Base-by-base conservation (phyloP, 257 asterid genomes). In the Salvia rosmarinus region DNA sequence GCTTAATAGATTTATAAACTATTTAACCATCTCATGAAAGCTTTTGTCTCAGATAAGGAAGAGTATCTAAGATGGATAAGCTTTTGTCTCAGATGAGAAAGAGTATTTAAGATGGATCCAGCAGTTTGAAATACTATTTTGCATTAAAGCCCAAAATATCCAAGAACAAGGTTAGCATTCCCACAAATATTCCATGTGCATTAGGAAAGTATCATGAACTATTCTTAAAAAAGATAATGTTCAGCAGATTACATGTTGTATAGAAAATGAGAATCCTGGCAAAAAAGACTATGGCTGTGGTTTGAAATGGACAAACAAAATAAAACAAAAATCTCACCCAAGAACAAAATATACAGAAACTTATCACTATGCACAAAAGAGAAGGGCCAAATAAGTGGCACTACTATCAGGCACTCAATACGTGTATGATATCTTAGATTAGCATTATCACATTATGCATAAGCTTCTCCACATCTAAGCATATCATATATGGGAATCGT, bases 211-310 rank as follows among this genome's bases (percentile, higher is more conserved):
- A 19, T 34, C 54, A 69, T 12, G 9, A 64, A 56, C 57, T 9
- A 35, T 58, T 54, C 74, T 44, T 17, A 50, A 49, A 42, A 30
- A 32, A 9, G 70, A 28, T 17, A 39, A 28, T 39, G 46, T 46
- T 71, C 43, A 71, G 60, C 74, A 46, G 34, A 71, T 9, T 16
- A 58, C 13, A 70, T 76, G 49, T 39, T 69, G 21, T 17, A 68
- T 23, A 25, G 49, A 50, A 40, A 12, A n/a, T 19, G 35, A 28
- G 44, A 23, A 60, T 21, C 54, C 69, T 10, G 23, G 30, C 9
- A 9, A 40, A 32, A 42, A n/a, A 43, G 9, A 35, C 47, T 43
- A 25, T 9, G 46, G 20, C 70, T 50, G 1, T n/a, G 47, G 30
- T 8, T 20, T 8, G 9, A n/a, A n/a, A 44, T 10, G 9, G 44